phyloP scores from a whole-genome alignment of 1,284 basidiomycete genomes.

The Laetiporus sulphureus region DNA sequence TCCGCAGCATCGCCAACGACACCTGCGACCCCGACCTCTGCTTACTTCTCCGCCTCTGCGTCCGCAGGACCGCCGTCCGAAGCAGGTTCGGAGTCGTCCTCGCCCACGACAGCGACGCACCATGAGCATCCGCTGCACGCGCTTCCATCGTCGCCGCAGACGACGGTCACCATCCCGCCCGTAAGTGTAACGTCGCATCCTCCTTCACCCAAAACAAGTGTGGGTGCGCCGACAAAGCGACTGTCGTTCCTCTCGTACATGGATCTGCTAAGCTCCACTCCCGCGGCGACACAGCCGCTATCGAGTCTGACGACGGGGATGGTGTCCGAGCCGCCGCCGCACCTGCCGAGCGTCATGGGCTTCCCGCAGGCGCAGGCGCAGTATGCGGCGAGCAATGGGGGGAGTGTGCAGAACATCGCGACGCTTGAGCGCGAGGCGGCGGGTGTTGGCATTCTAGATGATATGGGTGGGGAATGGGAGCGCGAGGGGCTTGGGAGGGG shows the following conservation, averaged over 20 bases:
- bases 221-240: slow-evolving; percentile 45
- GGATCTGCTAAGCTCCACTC: slow-evolving; percentile 74
- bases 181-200: slow-evolving; percentile 31
- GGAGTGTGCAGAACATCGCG: slow-evolving; percentile 19
- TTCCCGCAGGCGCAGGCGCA: slow-evolving; percentile 28
- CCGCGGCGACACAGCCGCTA: slow-evolving; percentile 63
- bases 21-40: slow-evolving; percentile 40
- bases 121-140: slow-evolving; percentile 29
- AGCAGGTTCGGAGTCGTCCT: slow-evolving; percentile 26
- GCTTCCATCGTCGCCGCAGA: slow-evolving; percentile 22
- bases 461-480: slow-evolving; percentile 75
- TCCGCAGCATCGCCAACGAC: slow-evolving; percentile 20
- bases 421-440: slow-evolving; percentile 17
- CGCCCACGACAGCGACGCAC: slow-evolving; percentile 35
- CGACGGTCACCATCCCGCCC: slow-evolving; percentile 32
- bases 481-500: slow-evolving; percentile 75
- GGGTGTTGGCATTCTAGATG: slow-evolving; percentile 34
- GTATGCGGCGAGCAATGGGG: slow-evolving; percentile 20
- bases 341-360: slow-evolving; percentile 53
- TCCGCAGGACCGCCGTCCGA: slow-evolving; percentile 11
- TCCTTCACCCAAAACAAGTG: slow-evolving; percentile 46
- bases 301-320: slow-evolving; percentile 62
- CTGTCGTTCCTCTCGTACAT: slow-evolving; percentile 84
- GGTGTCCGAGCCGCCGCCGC: slow-evolving; percentile 49
- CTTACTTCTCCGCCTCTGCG: slow-evolving; percentile 36